phyloP scores from a whole-genome alignment of 176 grass and related monocot species.

The Cenchrus purpureus region DNA sequence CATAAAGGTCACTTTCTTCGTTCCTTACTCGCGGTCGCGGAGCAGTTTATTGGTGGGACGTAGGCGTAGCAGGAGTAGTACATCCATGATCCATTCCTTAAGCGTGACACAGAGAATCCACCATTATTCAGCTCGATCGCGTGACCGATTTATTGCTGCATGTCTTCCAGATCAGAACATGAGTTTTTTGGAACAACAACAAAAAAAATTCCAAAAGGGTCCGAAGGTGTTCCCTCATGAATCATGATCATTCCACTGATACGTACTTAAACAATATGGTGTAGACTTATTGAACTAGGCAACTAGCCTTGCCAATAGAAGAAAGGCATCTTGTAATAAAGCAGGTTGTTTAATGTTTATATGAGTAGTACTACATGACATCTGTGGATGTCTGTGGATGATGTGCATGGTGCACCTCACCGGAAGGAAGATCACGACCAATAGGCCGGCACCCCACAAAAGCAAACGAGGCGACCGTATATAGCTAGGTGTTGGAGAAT shows the following conservation, averaged over 20 bases:
- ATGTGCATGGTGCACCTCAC: slow-evolving; percentile 1
- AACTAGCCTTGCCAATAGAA: background rate
- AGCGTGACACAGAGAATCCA: background rate
- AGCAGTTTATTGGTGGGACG: background rate
- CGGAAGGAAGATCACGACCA: background rate
- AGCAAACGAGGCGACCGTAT: background rate
- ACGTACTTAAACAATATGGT: background rate
- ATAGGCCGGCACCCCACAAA: background rate
- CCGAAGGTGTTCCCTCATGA: background rate
- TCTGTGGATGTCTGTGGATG: background rate
- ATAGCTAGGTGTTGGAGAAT: slow-evolving; percentile 1
- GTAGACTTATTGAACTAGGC: background rate
- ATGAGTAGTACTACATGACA: background rate
- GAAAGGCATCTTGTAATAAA: background rate
- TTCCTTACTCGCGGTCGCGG: background rate
- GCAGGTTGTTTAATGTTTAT: background rate
- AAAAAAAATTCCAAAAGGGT: background rate
- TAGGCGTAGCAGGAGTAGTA: background rate
- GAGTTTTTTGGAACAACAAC: too few species aligned
- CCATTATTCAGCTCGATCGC: background rate
- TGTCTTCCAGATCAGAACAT: background rate
- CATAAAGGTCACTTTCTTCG: background rate
- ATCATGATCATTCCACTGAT: background rate
- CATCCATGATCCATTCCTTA: background rate
- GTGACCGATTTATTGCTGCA: slow-evolving; percentile 23